Evolutionary conservation across 345 rosid species (phyloP).

Genomic region (Toxicodendron radicans): DNA sequence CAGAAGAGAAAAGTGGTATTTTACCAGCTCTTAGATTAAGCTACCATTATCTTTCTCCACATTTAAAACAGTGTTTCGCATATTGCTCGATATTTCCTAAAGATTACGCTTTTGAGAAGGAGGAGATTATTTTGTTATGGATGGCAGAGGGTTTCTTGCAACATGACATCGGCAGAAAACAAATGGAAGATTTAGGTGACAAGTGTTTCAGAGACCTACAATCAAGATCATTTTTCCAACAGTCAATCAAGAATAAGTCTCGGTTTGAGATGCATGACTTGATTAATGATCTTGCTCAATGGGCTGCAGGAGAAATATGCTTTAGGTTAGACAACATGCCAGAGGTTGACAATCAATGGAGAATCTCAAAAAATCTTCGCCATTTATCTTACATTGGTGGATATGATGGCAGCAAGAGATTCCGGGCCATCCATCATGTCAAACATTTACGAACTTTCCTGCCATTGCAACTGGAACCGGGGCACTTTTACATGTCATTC

Average conservation of each 20-base stretch:
- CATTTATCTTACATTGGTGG: neutral
- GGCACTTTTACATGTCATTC: neutral
- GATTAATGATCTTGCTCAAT: conserved; percentile 13
- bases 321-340: neutral
- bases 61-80: conserved; percentile 40
- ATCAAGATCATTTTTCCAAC: neutral
- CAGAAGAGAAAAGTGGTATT: conserved; percentile 14
- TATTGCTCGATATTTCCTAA: conserved; percentile 38
- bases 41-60: conserved; percentile 31
- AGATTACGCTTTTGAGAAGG: conserved; percentile 30
- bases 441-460: conserved; percentile 7
- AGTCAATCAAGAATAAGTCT: neutral
- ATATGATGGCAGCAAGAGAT: neutral
- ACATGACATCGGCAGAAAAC: too few relatives aligned
- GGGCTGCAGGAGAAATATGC: neutral
- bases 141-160: conserved; percentile 32
- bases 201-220: neutral
- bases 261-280: conserved; percentile 13
- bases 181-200: conserved; percentile 3
- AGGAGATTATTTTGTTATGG: conserved; percentile 36
- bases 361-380: neutral
- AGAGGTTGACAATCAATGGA: neutral
- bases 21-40: conserved; percentile 33
- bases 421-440: neutral
- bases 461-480: neutral